phyloP scores from a whole-genome alignment of 495 filamentous ascomycete genomes.

The Annulohypoxylon bovei region DNA sequence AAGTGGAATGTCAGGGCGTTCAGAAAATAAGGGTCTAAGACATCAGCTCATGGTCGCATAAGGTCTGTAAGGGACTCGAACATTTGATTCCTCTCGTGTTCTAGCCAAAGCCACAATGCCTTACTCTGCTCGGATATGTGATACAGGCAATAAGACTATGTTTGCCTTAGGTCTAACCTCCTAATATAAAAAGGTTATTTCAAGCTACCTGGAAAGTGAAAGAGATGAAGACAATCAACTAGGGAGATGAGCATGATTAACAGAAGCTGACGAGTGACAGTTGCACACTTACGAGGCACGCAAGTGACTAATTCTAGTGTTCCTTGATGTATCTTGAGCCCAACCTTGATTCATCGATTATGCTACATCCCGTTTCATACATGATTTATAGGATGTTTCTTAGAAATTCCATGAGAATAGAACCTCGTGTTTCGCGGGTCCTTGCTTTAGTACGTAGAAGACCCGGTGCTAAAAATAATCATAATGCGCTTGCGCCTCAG shows the following conservation, averaged over 20 bases:
- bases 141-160: background rate
- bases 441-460: background rate
- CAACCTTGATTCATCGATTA: background rate
- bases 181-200: background rate
- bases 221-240: too few species aligned
- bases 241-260: background rate
- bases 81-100: background rate
- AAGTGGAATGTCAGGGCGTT: constrained; percentile 61
- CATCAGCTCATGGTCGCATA: constrained; percentile 6
- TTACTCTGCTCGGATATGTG: background rate
- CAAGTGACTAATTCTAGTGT: background rate
- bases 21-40: constrained; percentile 50
- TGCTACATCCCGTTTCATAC: background rate
- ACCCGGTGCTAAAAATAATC: background rate
- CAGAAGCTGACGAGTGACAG: background rate
- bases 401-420: background rate
- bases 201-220: background rate
- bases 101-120: constrained; percentile 16
- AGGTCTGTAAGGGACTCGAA: constrained; percentile 25
- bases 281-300: background rate
- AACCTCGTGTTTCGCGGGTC: background rate
- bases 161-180: background rate
- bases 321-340: background rate
- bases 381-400: background rate
- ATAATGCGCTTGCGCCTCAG: background rate